Conservation (phyloP, 2,329 filamentous ascomycete genomes). For the Aspergillus piperis region DNA sequence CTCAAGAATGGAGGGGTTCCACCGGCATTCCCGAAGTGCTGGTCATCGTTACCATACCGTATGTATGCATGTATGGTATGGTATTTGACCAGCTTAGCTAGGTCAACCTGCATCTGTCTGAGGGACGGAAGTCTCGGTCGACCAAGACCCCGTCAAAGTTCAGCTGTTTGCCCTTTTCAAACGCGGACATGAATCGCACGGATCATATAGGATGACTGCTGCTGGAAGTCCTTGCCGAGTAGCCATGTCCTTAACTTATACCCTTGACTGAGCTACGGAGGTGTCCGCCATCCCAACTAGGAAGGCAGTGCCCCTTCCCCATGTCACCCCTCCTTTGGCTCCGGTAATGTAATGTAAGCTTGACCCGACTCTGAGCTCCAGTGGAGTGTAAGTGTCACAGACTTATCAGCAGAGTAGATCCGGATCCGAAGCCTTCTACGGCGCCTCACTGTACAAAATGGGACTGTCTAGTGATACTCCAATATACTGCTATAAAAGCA, state of each 20-base stretch:
- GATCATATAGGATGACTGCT: not conserved
- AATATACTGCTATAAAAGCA: too few species aligned
- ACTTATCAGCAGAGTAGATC: slow-evolving; percentile 2
- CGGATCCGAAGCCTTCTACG: not conserved
- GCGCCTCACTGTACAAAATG: too few species aligned
- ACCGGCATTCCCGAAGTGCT: slow-evolving; percentile 21
- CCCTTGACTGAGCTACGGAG: not conserved
- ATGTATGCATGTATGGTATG: not conserved
- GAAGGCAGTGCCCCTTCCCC: not conserved
- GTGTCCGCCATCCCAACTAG: not conserved
- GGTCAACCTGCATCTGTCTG: not conserved
- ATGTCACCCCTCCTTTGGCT: not conserved
- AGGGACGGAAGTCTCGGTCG: not conserved
- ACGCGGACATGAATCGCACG: not conserved
- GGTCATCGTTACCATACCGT: slow-evolving; percentile 12
- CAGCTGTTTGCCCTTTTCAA: not conserved
- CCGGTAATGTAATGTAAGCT: slow-evolving; percentile 18
- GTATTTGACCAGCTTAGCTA: slow-evolving; percentile 1
- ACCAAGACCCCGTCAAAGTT: not conserved
- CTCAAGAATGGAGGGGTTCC: slow-evolving; percentile 16
- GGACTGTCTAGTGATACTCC: too few species aligned
- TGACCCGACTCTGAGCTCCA: slow-evolving; percentile 12
- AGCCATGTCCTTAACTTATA: not conserved
- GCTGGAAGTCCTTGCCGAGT: not conserved
- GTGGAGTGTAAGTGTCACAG: slow-evolving; percentile 9